These are phyloP conservation scores for Mycena albidolilacea DNA, from an alignment of 768 basidiomycete genomes.

Conservation along the genomic window DNA sequence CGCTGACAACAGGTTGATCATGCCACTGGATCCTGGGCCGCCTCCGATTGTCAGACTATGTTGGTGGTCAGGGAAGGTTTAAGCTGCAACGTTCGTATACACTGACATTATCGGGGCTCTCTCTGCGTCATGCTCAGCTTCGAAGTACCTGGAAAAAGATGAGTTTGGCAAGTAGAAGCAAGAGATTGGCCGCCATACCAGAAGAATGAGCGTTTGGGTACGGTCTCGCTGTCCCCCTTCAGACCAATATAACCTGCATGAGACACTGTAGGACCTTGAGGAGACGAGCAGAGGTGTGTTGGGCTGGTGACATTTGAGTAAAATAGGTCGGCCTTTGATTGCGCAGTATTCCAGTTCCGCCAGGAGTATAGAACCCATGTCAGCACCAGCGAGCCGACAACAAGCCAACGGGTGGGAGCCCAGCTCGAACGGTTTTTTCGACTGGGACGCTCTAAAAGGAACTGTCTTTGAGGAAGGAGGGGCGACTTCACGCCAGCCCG, in stretches of 20 bases:
- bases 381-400: too few relatives aligned
- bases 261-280: constrained; percentile 28
- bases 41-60: constrained; percentile 51
- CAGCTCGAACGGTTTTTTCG: too few relatives aligned
- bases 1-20: constrained; percentile 46
- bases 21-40: constrained; percentile 51
- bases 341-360: not conserved
- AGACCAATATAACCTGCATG: constrained; percentile 50
- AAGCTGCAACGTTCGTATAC: not conserved
- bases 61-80: not conserved
- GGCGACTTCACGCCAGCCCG: too few relatives aligned
- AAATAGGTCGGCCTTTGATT: not conserved
- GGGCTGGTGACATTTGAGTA: constrained; percentile 8
- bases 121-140: constrained; percentile 46
- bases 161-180: not conserved
- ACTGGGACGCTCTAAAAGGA: too few relatives aligned
- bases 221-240: constrained; percentile 44
- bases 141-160: constrained; percentile 48
- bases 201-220: constrained; percentile 45
- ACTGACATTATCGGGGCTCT: constrained; percentile 51
- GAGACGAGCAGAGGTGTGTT: not conserved
- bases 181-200: constrained; percentile 21
- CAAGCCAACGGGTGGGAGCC: too few relatives aligned
- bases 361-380: too few relatives aligned
- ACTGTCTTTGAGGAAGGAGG: too few relatives aligned